phyloP scores from a whole-genome alignment of 2,329 filamentous ascomycete genomes.

The Cladophialophora chaetospira region DNA sequence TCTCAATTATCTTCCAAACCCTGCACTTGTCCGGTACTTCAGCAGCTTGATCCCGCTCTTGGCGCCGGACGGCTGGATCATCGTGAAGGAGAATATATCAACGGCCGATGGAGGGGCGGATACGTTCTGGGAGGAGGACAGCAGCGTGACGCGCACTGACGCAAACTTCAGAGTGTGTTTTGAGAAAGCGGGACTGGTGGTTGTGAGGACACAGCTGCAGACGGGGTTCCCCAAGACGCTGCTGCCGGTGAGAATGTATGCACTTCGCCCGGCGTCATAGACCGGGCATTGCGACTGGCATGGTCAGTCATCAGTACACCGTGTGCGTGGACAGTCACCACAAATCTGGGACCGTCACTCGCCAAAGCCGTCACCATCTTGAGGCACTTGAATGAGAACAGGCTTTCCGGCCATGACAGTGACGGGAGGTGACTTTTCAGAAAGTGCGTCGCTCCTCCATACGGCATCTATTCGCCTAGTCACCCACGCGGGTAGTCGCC shows the following conservation, averaged over 20 bases:
- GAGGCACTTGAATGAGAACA: no score
- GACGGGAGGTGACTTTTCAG: no score
- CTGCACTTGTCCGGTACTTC: slow-evolving; percentile 69
- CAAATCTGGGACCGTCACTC: no score
- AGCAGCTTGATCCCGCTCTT: slow-evolving; percentile 59
- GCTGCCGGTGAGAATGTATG: slow-evolving; percentile 77
- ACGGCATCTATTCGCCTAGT: no score
- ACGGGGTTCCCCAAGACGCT: slow-evolving; percentile 68
- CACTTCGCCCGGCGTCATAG: slow-evolving; percentile 59
- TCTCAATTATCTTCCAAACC: slow-evolving; percentile 76
- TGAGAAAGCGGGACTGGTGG: slow-evolving; percentile 63
- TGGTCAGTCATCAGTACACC: no score
- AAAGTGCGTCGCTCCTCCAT: no score
- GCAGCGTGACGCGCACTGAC: slow-evolving; percentile 76
- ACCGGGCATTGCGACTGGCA: no score
- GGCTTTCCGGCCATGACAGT: no score
- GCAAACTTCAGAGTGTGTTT: slow-evolving; percentile 72
- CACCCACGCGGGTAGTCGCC: no score
- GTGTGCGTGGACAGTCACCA: no score
- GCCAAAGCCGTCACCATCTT: no score
- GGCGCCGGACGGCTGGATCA: slow-evolving; percentile 52
- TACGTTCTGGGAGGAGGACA: slow-evolving; percentile 74
- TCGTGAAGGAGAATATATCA: slow-evolving; percentile 79
- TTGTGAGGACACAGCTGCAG: slow-evolving; percentile 73
- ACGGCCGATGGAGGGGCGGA: slow-evolving; percentile 59